Conservation (phyloP, 2,329 filamentous ascomycete genomes). For the Beauveria australis region DNA sequence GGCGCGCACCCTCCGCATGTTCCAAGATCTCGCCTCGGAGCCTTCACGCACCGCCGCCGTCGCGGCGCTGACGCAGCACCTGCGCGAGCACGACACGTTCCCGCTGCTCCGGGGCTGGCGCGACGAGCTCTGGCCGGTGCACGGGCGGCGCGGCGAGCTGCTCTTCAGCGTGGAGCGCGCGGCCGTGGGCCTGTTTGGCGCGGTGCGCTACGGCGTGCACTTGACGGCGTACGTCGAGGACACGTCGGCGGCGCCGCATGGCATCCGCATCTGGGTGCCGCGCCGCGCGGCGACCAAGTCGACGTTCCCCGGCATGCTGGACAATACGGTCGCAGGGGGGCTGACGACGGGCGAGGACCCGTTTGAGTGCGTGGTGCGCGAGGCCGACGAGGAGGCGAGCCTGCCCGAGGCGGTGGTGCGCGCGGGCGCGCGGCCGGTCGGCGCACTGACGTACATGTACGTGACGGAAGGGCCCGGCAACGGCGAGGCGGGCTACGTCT, state of each 20-base stretch:
- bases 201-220: constrained; percentile 72
- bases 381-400: constrained; percentile 83
- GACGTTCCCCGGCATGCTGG: constrained; percentile 85
- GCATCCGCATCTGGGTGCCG: constrained; percentile 78
- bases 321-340: constrained; percentile 81
- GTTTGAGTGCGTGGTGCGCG: constrained; percentile 74
- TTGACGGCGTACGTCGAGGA: constrained; percentile 62
- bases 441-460: constrained; percentile 78
- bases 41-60: constrained; percentile 52
- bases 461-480: constrained; percentile 67
- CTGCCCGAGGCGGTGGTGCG: constrained; percentile 64
- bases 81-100: constrained; percentile 66
- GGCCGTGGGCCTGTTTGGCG: constrained; percentile 65
- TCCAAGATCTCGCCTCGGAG: constrained; percentile 47
- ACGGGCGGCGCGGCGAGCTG: constrained; percentile 52
- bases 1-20: constrained; percentile 55
- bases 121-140: constrained; percentile 72
- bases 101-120: constrained; percentile 71
- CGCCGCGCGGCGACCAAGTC: constrained; percentile 67
- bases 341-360: constrained; percentile 74
- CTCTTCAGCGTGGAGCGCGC: constrained; percentile 72
- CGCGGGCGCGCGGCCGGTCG: constrained; percentile 46
- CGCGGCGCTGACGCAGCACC: constrained; percentile 52
- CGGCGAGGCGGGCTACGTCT: constrained; percentile 72
- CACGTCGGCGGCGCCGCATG: constrained; percentile 29